Conservation (phyloP, 169 alveolate genomes). For the Hepatocystis sp. region DNA sequence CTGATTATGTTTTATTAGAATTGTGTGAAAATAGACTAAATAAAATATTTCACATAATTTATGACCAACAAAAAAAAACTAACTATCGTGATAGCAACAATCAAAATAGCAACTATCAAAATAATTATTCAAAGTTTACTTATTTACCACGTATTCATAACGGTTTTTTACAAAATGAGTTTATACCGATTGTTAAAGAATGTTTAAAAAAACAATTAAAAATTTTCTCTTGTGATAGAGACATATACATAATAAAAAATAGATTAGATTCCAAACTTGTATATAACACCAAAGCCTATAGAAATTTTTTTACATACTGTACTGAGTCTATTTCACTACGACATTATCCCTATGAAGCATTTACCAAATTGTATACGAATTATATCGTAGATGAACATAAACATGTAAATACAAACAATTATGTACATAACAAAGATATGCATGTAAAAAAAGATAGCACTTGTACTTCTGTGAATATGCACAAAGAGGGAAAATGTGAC, state of each 20-base stretch:
- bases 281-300: slow-evolving; percentile 57
- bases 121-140: slow-evolving; percentile 30
- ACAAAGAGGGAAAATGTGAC: no score
- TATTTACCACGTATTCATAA: slow-evolving; percentile 73
- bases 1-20: slow-evolving; percentile 54
- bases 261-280: slow-evolving; percentile 48
- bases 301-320: slow-evolving; percentile 54
- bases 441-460: no score
- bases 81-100: not conserved
- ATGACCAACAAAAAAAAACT: slow-evolving; percentile 12
- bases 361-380: slow-evolving; percentile 17
- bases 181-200: slow-evolving; percentile 30
- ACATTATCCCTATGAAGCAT: slow-evolving; percentile 23
- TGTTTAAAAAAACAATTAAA: slow-evolving; percentile 30
- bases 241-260: slow-evolving; percentile 40
- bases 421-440: no score
- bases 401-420: not conserved
- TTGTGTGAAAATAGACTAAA: slow-evolving; percentile 39
- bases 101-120: no score
- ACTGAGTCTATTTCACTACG: slow-evolving; percentile 45
- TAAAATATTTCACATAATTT: slow-evolving; percentile 29
- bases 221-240: slow-evolving; percentile 31
- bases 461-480: no score
- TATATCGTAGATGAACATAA: not conserved
- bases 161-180: slow-evolving; percentile 56